A percentile compares a stretch with the other conserved stretches of the same genome.
Evolutionary conservation across 257 asterid genomes (phyloP).

Genomic region (Rhazya stricta): DNA sequence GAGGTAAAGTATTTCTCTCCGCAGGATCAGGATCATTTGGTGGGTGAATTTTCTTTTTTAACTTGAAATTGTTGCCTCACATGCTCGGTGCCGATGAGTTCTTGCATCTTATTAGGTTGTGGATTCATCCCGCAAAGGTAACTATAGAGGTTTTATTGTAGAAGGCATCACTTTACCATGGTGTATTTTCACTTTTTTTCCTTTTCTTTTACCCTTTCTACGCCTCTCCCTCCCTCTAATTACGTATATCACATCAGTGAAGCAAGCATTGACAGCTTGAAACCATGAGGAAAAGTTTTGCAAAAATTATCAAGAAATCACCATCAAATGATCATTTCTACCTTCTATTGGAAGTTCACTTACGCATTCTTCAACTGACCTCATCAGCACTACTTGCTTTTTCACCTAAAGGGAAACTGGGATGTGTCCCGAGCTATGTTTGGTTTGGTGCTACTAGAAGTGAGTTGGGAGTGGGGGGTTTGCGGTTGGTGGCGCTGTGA

Average conservation of each 20-base stretch:
- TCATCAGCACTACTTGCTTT: too few species aligned
- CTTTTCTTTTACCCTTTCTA: too few species aligned
- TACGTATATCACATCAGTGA: not conserved
- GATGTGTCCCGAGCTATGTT: not conserved
- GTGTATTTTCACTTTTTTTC: too few species aligned
- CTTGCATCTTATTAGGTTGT: too few species aligned
- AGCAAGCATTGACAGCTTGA: not conserved
- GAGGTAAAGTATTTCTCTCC: not conserved
- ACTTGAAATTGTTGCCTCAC: not conserved
- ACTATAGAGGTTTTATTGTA: not conserved
- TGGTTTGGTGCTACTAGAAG: too few species aligned
- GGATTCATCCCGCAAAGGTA: too few species aligned
- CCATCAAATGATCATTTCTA: not conserved
- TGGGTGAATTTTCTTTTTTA: not conserved
- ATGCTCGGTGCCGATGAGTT: not conserved
- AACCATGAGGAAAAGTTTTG: not conserved
- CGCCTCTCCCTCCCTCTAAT: too few species aligned
- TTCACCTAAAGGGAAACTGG: too few species aligned
- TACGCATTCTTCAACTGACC: not conserved
- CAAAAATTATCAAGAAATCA: not conserved
- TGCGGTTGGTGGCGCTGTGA: constrained; percentile 3
- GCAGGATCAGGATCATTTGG: not conserved
- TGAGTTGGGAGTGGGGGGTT: not conserved
- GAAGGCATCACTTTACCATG: too few species aligned
- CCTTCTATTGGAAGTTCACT: not conserved